Conservation (phyloP, 2,329 filamentous ascomycete genomes). For the Aspergillus sojae region DNA sequence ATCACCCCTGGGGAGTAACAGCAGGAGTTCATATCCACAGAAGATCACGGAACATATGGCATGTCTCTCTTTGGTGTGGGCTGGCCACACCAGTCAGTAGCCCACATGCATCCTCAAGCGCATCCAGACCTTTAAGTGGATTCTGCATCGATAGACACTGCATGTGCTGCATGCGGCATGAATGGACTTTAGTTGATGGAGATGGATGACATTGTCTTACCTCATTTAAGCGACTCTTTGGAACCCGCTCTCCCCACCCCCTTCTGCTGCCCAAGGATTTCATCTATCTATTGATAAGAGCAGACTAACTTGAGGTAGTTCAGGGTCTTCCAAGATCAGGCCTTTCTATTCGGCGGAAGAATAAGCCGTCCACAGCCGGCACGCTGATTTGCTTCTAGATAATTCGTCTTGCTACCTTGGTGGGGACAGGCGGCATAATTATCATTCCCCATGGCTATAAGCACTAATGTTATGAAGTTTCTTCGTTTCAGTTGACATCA, state of each 20-base stretch:
- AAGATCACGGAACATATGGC: background rate
- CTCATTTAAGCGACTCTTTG: background rate
- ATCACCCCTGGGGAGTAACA: background rate
- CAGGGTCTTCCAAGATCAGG: background rate
- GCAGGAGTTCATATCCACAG: background rate
- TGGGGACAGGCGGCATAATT: background rate
- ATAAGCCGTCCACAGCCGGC: slow-evolving; percentile 3
- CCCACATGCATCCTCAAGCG: background rate
- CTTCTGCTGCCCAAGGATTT: background rate
- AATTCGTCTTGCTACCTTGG: background rate
- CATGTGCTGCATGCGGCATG: slow-evolving; percentile 1
- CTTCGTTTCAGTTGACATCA: background rate
- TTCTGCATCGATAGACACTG: background rate
- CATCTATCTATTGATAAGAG: background rate
- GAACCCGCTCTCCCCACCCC: background rate
- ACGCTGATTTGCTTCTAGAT: background rate
- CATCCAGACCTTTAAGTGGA: slow-evolving; percentile 1
- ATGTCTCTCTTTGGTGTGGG: background rate
- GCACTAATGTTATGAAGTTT: background rate
- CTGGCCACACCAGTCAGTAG: background rate
- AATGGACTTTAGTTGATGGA: background rate
- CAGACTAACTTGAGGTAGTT: background rate
- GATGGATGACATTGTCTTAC: slow-evolving; percentile 5
- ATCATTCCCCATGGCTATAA: background rate
- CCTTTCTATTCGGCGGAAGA: slow-evolving; percentile 12